Evolutionary conservation across 176 grass and related monocot species (phyloP).

Genomic region (Triticum timopheevii): DNA sequence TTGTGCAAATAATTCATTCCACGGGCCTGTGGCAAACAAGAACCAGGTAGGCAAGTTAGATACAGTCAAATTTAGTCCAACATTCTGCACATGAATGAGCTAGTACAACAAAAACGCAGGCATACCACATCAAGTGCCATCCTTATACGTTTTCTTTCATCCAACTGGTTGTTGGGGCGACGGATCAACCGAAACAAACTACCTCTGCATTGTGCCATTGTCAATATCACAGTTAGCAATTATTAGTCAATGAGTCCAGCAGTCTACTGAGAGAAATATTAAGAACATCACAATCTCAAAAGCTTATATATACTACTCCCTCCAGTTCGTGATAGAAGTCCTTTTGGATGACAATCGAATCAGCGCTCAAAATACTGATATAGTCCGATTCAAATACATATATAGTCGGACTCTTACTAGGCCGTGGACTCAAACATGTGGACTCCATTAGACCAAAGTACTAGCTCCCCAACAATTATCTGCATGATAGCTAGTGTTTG

Average conservation of each 20-base stretch:
- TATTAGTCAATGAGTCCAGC: slow-evolving; percentile 21
- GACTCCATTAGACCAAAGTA: background rate
- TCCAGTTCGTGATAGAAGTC: background rate
- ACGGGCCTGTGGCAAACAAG: slow-evolving; percentile 60
- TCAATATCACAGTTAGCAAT: slow-evolving; percentile 36
- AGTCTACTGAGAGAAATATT: slow-evolving; percentile 19
- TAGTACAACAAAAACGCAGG: slow-evolving; percentile 12
- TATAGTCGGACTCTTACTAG: background rate
- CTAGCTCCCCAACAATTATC: background rate
- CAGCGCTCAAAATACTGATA: too few species aligned
- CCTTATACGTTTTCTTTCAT: slow-evolving; percentile 78
- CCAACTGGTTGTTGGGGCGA: slow-evolving; percentile 84
- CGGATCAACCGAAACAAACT: slow-evolving; percentile 94
- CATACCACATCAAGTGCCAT: slow-evolving; percentile 99
- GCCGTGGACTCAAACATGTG: background rate
- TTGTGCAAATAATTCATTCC: slow-evolving; percentile 99
- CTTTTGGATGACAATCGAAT: background rate
- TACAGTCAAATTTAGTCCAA: slow-evolving; percentile 1
- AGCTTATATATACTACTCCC: background rate
- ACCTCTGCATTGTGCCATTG: slow-evolving; percentile 55
- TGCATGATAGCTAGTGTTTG: background rate
- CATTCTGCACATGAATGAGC: slow-evolving; percentile 26
- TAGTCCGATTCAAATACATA: background rate
- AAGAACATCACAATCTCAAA: slow-evolving; percentile 4
- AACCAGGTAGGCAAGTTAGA: slow-evolving; percentile 18